Percentiles rank a stretch among this genome's conserved stretches.
These are phyloP conservation scores for Colletotrichum lini DNA, from an alignment of 2,329 filamentous ascomycete species.

Conservation along the genomic window DNA sequence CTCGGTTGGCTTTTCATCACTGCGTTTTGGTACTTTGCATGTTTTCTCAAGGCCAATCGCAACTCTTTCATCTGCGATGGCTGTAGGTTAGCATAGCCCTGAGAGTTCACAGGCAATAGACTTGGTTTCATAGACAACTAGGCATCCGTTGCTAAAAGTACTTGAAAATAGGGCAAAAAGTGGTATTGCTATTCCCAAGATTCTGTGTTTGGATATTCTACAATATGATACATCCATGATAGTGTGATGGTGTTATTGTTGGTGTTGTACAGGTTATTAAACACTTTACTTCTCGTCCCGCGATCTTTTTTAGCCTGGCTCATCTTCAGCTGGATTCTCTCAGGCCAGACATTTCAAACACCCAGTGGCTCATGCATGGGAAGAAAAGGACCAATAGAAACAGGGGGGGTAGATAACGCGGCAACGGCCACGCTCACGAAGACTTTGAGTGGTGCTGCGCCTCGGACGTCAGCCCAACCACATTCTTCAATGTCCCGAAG, in stretches of 20 bases:
- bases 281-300: neutral
- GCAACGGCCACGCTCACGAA: neutral
- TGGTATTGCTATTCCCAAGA: neutral
- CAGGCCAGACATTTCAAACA: neutral
- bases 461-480: conserved; percentile 66
- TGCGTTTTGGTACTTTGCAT: neutral
- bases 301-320: neutral
- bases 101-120: neutral
- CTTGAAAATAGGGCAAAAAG: neutral
- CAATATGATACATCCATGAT: conserved; percentile 12
- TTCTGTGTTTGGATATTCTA: conserved; percentile 4
- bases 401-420: neutral
- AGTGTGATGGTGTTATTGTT: neutral
- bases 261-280: conserved; percentile 21
- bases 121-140: neutral
- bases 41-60: neutral
- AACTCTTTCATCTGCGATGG: neutral
- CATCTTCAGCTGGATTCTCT: neutral
- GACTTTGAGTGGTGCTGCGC: conserved; percentile 34
- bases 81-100: neutral
- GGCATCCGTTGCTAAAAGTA: neutral
- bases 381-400: neutral
- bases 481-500: conserved; percentile 87
- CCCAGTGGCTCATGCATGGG: neutral
- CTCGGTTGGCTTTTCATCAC: neutral